A percentile compares a stretch with the other conserved stretches of the same genome.
phyloP scores from a whole-genome alignment of 495 filamentous ascomycete genomes.

The Penicillium taxi region DNA sequence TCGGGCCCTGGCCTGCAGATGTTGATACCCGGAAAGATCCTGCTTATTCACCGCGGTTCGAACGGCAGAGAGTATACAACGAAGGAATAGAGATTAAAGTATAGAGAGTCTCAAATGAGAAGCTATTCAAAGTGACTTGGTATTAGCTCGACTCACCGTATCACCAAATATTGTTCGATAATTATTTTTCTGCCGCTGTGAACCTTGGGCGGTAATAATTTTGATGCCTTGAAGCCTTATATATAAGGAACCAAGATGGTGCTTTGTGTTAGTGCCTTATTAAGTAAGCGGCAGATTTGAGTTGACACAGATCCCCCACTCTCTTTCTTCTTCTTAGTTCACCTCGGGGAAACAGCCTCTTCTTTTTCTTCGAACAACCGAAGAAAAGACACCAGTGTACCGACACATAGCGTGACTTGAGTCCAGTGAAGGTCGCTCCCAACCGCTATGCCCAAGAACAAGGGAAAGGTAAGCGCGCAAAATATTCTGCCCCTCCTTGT shows the following conservation, averaged over 20 bases:
- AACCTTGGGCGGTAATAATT: background rate
- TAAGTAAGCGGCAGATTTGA: constrained; percentile 25
- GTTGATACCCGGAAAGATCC: too few species aligned
- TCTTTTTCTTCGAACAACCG: constrained; percentile 5
- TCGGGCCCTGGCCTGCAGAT: too few species aligned
- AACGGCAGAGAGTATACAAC: too few species aligned
- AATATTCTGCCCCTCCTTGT: constrained; percentile 25
- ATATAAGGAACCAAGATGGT: constrained; percentile 3
- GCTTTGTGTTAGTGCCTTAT: constrained; percentile 26
- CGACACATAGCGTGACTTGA: constrained; percentile 17
- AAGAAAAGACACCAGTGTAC: constrained; percentile 8
- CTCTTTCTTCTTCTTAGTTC: constrained; percentile 12
- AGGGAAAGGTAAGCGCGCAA: constrained; percentile 74
- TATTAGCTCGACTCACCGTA: too few species aligned
- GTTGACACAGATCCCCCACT: constrained; percentile 15
- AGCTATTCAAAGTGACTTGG: too few species aligned
- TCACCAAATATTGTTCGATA: too few species aligned
- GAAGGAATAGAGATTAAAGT: too few species aligned
- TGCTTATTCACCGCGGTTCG: too few species aligned
- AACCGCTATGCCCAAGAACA: constrained; percentile 88
- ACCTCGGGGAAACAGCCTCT: constrained; percentile 11
- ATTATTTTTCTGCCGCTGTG: constrained; percentile 4
- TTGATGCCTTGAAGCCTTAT: background rate
- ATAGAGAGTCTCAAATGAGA: too few species aligned
- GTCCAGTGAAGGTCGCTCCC: constrained; percentile 20